Conservation (phyloP, 2,329 filamentous ascomycete genomes). For the Teratosphaeria zuluensis region DNA sequence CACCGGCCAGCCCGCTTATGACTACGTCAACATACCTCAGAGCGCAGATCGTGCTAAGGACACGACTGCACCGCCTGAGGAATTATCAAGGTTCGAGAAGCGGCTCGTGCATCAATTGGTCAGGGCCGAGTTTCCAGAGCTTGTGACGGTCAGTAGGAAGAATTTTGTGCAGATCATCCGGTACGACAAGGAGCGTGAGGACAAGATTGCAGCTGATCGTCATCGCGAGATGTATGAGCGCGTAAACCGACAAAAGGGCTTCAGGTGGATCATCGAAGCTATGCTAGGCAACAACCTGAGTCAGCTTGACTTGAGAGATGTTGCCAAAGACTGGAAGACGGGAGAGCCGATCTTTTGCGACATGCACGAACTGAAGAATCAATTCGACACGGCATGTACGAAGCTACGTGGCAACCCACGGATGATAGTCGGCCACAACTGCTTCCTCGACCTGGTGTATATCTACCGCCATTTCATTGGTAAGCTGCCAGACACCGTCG, state of each 20-base stretch:
- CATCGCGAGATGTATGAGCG: slow-evolving; percentile 31
- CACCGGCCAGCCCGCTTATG: slow-evolving; percentile 16
- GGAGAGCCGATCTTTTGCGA: slow-evolving; percentile 29
- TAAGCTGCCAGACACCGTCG: slow-evolving; percentile 42
- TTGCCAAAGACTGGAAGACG: slow-evolving; percentile 25
- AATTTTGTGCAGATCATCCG: slow-evolving; percentile 35
- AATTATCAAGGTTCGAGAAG: slow-evolving; percentile 52
- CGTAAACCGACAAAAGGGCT: slow-evolving; percentile 37
- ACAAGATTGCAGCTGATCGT: slow-evolving; percentile 28
- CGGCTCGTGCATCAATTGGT: slow-evolving; percentile 57
- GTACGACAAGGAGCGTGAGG: slow-evolving; percentile 35
- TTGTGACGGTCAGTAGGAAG: slow-evolving; percentile 33
- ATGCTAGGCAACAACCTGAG: slow-evolving; percentile 30
- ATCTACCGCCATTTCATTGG: slow-evolving; percentile 55
- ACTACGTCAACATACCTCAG: slow-evolving; percentile 27
- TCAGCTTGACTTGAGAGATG: slow-evolving; percentile 27
- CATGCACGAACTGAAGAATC: slow-evolving; percentile 25
- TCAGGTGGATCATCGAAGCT: slow-evolving; percentile 42
- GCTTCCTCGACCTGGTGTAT: slow-evolving; percentile 55
- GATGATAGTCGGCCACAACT: slow-evolving; percentile 54
- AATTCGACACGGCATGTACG: slow-evolving; percentile 31
- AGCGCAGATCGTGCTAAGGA: slow-evolving; percentile 8
- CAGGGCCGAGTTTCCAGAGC: slow-evolving; percentile 48
- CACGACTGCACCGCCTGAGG: slow-evolving; percentile 13
- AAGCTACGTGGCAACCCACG: slow-evolving; percentile 38